These are phyloP conservation scores for Fusarium albidum DNA, from an alignment of 2,329 filamentous ascomycete species.

Conservation along the genomic window DNA sequence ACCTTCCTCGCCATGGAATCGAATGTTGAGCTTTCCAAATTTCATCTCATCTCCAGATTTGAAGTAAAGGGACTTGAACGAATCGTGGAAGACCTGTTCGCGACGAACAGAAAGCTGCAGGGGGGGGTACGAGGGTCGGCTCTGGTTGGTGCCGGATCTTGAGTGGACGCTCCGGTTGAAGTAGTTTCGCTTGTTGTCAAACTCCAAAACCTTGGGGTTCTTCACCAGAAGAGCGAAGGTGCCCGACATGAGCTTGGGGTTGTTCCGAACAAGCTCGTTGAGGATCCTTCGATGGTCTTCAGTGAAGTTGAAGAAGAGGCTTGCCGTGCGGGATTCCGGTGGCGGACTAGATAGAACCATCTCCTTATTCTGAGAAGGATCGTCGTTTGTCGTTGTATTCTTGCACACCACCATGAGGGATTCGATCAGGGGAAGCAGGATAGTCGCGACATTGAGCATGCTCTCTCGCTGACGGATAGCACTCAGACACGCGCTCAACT, in stretches of 20 bases:
- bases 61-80: constrained; percentile 98
- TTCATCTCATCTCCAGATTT: constrained; percentile 98
- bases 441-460: constrained; percentile 97
- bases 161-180: constrained; percentile 92
- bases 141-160: constrained; percentile 70
- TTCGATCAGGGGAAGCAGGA: constrained; percentile 92
- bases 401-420: constrained; percentile 99
- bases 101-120: constrained; percentile 90
- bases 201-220: constrained; percentile 98
- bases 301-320: constrained; percentile 95
- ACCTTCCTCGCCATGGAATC: constrained; percentile 96
- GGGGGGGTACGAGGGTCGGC: constrained; percentile 73
- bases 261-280: constrained; percentile 96
- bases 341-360: constrained; percentile 75
- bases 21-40: constrained; percentile 96
- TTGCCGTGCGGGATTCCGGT: constrained; percentile 85
- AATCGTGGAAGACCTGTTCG: constrained; percentile 97
- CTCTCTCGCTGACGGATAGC: constrained; percentile 92
- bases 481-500: constrained; percentile 86
- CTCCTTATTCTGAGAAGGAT: constrained; percentile 68
- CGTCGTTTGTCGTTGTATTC: constrained; percentile 85
- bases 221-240: constrained; percentile 96
- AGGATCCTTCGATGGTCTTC: constrained; percentile 97
- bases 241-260: constrained; percentile 97
- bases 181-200: constrained; percentile 99